Conservation (phyloP, 2,329 filamentous ascomycete genomes). For the Neoscytalidium dimidiatum region DNA sequence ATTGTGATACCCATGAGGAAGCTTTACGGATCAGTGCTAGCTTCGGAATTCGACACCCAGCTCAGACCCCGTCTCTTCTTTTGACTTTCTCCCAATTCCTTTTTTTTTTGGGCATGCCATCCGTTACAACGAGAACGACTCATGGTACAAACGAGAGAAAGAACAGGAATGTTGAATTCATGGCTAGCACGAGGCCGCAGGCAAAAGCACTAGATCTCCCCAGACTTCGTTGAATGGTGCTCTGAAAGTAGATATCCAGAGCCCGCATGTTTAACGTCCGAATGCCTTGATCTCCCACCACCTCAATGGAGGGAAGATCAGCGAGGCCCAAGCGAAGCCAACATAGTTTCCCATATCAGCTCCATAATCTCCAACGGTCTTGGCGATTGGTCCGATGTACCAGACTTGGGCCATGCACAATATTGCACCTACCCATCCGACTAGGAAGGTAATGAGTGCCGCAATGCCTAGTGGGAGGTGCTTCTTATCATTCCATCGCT, state of each 20-base stretch:
- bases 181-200: neutral
- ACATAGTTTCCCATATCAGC: conserved; percentile 64
- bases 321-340: conserved; percentile 59
- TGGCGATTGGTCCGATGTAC: conserved; percentile 66
- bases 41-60: too few relatives aligned
- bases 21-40: too few relatives aligned
- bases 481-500: conserved; percentile 59
- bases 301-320: conserved; percentile 59
- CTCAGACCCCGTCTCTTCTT: too few relatives aligned
- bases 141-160: neutral
- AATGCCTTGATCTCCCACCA: conserved; percentile 54
- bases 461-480: conserved; percentile 65
- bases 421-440: conserved; percentile 67
- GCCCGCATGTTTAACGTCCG: conserved; percentile 41
- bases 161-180: neutral
- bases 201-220: neutral
- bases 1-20: too few relatives aligned
- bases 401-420: conserved; percentile 70
- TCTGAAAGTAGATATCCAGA: neutral
- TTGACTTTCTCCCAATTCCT: too few relatives aligned
- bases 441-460: conserved; percentile 60
- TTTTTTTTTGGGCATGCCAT: too few relatives aligned
- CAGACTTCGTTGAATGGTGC: neutral
- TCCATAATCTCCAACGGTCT: conserved; percentile 58
- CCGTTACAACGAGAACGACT: too few relatives aligned